A percentile compares a stretch with the other conserved stretches of the same genome.
These are phyloP conservation scores for Arctium lappa DNA, from an alignment of 129 eudicot species.

Conservation along the genomic window DNA sequence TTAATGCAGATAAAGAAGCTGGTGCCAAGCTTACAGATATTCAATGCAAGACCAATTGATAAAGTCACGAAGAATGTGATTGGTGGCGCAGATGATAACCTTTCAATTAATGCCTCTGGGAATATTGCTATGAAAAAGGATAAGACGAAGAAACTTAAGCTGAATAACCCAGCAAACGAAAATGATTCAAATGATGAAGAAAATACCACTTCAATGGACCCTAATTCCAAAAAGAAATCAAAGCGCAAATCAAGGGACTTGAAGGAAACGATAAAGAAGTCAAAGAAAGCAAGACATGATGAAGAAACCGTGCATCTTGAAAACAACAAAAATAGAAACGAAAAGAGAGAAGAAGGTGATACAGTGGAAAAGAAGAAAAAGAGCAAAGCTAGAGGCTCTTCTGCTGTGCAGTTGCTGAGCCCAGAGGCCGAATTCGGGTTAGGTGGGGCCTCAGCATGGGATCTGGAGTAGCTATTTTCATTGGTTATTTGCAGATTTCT, in stretches of 20 bases:
- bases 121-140: slow-evolving; percentile 22
- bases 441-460: slow-evolving; percentile 88
- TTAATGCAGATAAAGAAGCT: slow-evolving; percentile 65
- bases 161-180: slow-evolving; percentile 15
- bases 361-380: slow-evolving; percentile 36
- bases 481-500: background rate
- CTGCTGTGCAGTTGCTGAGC: slow-evolving; percentile 39
- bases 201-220: slow-evolving; percentile 17
- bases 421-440: slow-evolving; percentile 64
- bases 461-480: background rate
- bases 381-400: slow-evolving; percentile 30
- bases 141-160: slow-evolving; percentile 30
- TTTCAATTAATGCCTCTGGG: slow-evolving; percentile 17
- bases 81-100: slow-evolving; percentile 15
- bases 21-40: slow-evolving; percentile 68
- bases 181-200: slow-evolving; percentile 1
- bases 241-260: slow-evolving; percentile 33
- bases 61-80: slow-evolving; percentile 37
- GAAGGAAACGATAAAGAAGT: slow-evolving; percentile 21
- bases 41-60: slow-evolving; percentile 67
- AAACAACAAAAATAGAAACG: slow-evolving; percentile 5
- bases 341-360: slow-evolving; percentile 22
- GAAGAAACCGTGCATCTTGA: slow-evolving; percentile 45
- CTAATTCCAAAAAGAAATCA: slow-evolving; percentile 25
- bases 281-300: slow-evolving; percentile 42